phyloP scores from a whole-genome alignment of 495 filamentous ascomycete genomes.

The Cryomyces antarcticus region DNA sequence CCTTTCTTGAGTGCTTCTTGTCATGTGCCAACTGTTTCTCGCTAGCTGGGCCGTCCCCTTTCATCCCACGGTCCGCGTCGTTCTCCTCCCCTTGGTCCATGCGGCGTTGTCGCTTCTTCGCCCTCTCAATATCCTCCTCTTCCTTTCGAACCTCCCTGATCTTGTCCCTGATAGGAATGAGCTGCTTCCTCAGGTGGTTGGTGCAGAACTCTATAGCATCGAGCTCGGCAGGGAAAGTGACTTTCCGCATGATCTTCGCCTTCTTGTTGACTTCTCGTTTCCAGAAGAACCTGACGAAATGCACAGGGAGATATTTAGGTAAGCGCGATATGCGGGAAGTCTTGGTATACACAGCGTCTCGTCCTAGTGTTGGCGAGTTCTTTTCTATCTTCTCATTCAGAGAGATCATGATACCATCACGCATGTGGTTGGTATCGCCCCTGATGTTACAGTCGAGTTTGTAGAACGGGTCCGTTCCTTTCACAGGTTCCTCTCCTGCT shows the following conservation, averaged over 20 bases:
- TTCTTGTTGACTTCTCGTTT: constrained; percentile 87
- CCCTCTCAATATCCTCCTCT: constrained; percentile 71
- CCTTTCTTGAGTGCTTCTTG: constrained; percentile 32
- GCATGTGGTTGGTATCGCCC: constrained; percentile 63
- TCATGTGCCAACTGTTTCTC: constrained; percentile 29
- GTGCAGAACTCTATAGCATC: constrained; percentile 92
- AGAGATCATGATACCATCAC: constrained; percentile 65
- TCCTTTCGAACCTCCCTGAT: constrained; percentile 91
- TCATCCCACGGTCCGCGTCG: constrained; percentile 24
- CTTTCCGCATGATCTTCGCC: constrained; percentile 98
- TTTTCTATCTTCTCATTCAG: constrained; percentile 85
- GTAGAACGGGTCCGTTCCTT: constrained; percentile 54
- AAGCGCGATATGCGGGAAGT: constrained; percentile 68
- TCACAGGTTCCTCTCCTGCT: constrained; percentile 46
- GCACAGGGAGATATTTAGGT: constrained; percentile 88
- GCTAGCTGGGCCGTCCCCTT: constrained; percentile 28
- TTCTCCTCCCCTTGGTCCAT: constrained; percentile 40
- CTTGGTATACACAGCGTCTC: constrained; percentile 73
- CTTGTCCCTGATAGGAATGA: constrained; percentile 84
- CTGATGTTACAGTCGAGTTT: constrained; percentile 94
- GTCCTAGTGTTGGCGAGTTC: constrained; percentile 51
- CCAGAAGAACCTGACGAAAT: constrained; percentile 98
- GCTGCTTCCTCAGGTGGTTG: constrained; percentile 59
- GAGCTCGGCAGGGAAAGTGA: constrained; percentile 82
- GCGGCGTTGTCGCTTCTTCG: constrained; percentile 69